A percentile compares a stretch with the other conserved stretches of the same genome.
Conservation (phyloP, 108 stramenopile species). For the Cylindrotheca fusiformis region DNA sequence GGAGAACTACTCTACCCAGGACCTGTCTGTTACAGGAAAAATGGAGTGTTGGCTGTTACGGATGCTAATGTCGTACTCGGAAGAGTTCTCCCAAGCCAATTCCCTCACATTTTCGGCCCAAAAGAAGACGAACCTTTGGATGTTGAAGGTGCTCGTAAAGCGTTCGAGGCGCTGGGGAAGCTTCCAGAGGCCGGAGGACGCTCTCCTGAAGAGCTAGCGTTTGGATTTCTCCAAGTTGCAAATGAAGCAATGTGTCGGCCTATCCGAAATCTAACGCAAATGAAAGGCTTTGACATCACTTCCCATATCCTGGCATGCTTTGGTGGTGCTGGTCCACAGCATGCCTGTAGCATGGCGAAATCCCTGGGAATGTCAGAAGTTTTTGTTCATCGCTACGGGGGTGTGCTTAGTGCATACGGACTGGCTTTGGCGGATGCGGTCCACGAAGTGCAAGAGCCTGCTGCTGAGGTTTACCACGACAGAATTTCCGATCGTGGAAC, state of each 20-base stretch:
- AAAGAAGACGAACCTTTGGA: constrained; percentile 95
- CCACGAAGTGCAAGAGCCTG: constrained; percentile 91
- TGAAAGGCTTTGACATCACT: constrained; percentile 91
- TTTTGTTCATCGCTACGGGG: constrained; percentile 92
- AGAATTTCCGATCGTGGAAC: constrained; percentile 47
- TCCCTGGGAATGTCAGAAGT: constrained; percentile 91
- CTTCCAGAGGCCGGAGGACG: constrained; percentile 64
- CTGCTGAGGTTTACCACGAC: constrained; percentile 59
- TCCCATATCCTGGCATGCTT: constrained; percentile 92
- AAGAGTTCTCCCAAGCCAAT: constrained; percentile 87
- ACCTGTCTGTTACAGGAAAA: constrained; percentile 97
- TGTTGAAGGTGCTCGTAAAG: constrained; percentile 75
- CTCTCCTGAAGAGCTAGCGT: constrained; percentile 88
- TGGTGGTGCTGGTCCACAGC: constrained; percentile 98
- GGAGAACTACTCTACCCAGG: too few species aligned
- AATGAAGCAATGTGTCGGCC: constrained; percentile 99
- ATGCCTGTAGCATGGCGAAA: constrained; percentile 85
- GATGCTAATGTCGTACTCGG: constrained; percentile 98
- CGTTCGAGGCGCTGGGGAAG: constrained; percentile 75
- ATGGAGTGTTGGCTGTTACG: constrained; percentile 95
- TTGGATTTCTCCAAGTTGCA: constrained; percentile 96
- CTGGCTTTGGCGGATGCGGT: constrained; percentile 93
- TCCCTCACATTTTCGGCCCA: constrained; percentile 96
- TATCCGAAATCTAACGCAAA: constrained; percentile 97
- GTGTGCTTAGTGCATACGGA: constrained; percentile 96